Conservation (phyloP, 2,329 filamentous ascomycete genomes). For the Polychaeton citri region DNA sequence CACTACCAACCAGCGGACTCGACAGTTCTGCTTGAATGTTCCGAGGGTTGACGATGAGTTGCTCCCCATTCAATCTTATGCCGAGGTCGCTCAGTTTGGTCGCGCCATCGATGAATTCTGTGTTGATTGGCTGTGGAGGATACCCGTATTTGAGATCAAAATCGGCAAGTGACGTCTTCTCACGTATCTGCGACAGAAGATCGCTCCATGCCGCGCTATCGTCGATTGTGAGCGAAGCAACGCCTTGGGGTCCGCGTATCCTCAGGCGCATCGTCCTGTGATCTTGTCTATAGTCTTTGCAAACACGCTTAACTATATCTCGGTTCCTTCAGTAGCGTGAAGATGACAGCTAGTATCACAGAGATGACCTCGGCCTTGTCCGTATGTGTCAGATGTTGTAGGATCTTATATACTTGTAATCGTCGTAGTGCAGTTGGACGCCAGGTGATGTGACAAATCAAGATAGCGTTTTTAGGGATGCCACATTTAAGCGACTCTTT, state of each 20-base stretch:
- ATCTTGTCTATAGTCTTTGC: too few species aligned
- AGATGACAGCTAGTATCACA: too few species aligned
- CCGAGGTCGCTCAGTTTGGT: conserved; percentile 43
- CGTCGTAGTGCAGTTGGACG: too few species aligned
- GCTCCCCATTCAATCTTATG: conserved; percentile 52
- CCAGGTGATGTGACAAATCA: too few species aligned
- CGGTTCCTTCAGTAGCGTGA: too few species aligned
- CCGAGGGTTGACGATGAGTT: conserved; percentile 48
- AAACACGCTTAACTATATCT: too few species aligned
- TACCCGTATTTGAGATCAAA: conserved; percentile 78
- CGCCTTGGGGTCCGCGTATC: conserved; percentile 61
- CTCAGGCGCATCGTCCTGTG: conserved; percentile 53
- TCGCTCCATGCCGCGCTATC: conserved; percentile 53
- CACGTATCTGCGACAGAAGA: conserved; percentile 46
- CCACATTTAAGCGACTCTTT: too few species aligned
- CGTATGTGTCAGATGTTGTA: too few species aligned
- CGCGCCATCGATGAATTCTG: conserved; percentile 38
- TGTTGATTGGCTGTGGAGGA: conserved; percentile 57
- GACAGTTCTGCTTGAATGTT: conserved; percentile 24
- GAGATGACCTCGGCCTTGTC: too few species aligned
- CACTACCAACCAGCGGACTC: conserved; percentile 15
- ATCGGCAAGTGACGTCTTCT: conserved; percentile 48
- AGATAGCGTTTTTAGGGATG: too few species aligned
- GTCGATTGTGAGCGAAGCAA: conserved; percentile 54
- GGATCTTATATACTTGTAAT: too few species aligned